Evolutionary conservation across 306 rosid species (phyloP), one percentile per base, ranked within the genome.

Genomic region (barrel medic (Medicago truncatula)): DNA sequence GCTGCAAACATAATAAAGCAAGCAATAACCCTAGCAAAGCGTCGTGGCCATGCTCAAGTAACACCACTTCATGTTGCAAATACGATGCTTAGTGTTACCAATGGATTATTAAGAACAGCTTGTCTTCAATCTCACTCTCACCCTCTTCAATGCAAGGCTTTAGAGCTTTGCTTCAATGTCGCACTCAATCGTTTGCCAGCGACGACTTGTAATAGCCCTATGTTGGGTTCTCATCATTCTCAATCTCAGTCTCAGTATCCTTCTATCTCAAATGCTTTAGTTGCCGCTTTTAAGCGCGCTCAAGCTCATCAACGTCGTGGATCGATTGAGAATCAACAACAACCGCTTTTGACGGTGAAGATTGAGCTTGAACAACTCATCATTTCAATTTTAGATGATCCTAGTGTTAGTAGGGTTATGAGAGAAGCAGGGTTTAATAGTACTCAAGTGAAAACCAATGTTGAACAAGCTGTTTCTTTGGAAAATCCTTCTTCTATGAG

Each of bases 281-380:
- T 96, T 20, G 99, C 99, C 0, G 98, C 99, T 7, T 92, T 96
- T 80, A 96, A 96, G 71, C 86, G 99, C 0, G 98, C 99, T 18
- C 99, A 96, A 81, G 99, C 99, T 18, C 96, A 96, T 82, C 99
- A 96, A 15, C 83, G 99, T 17, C 96, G 99, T 0, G 97, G 99
- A 50, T 96, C 99, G 5, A 83, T 92, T 16, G 99, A 96, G 83
- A 92, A 87, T 66, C 99, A 96, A 56, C 99, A 96, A 67, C 99
- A 92, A 23, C 93, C 99, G 0, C 87, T 96, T 21, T 44, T 96
- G 9, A 89, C 97, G 2, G 92, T 92, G 40, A 96, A 96, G 67
- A 92, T 96, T 7, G 99, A 96, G 81, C 67, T 89, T 2, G 97
- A 90, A 61, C 99, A 96, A 41, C 97, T 96, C 67, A 86, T 90